Conservation (phyloP, 306 rosid genomes). For the Prunus salicina region DNA sequence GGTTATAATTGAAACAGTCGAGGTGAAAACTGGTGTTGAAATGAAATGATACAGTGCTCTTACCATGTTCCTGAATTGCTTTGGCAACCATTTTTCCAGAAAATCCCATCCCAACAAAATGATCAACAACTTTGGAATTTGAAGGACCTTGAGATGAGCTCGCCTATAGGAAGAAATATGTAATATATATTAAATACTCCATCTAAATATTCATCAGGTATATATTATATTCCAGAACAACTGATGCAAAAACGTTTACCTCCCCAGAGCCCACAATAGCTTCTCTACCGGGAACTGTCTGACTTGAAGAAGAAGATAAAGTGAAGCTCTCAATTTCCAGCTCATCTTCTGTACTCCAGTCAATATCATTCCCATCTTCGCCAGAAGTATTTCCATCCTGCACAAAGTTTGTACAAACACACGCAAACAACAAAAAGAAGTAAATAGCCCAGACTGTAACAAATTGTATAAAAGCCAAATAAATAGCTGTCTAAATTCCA, state of each 20-base stretch:
- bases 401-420: constrained; percentile 10
- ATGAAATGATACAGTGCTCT: constrained; percentile 26
- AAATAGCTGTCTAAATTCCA: background rate
- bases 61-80: constrained; percentile 84
- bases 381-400: constrained; percentile 70
- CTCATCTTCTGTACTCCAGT: constrained; percentile 92
- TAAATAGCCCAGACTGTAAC: background rate
- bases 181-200: constrained; percentile 4
- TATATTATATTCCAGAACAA: background rate
- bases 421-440: constrained; percentile 11
- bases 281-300: constrained; percentile 36
- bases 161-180: constrained; percentile 42
- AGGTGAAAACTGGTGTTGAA: constrained; percentile 6
- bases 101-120: constrained; percentile 81
- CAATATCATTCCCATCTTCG: constrained; percentile 45
- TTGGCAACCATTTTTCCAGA: constrained; percentile 60
- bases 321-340: constrained; percentile 61
- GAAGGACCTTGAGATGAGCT: constrained; percentile 63
- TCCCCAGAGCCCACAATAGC: constrained; percentile 41
- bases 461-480: background rate
- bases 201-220: background rate
- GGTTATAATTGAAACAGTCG: constrained; percentile 18
- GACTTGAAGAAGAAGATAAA: constrained; percentile 43
- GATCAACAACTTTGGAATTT: constrained; percentile 58
- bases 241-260: constrained; percentile 33